phyloP scores from a whole-genome alignment of 2,329 filamentous ascomycete genomes.

The Cercospora nicotianae region DNA sequence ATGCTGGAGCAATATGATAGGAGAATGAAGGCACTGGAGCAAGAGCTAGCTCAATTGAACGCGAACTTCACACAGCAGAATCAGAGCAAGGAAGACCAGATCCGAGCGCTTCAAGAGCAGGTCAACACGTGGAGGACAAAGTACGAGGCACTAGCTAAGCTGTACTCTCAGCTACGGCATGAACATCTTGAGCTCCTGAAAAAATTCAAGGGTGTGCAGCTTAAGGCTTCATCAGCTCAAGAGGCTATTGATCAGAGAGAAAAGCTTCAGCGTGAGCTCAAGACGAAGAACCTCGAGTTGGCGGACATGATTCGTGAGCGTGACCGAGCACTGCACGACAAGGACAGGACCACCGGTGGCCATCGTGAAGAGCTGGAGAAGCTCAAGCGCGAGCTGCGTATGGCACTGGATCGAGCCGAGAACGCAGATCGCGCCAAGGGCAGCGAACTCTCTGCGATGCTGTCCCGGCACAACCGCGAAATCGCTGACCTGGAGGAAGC shows the following conservation, averaged over 20 bases:
- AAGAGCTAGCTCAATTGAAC: slow-evolving; percentile 79
- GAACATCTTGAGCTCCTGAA: slow-evolving; percentile 93
- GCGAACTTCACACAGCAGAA: slow-evolving; percentile 82
- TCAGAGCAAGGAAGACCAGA: slow-evolving; percentile 89
- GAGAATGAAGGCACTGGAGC: slow-evolving; percentile 87
- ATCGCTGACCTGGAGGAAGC: slow-evolving; percentile 96
- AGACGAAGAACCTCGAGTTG: slow-evolving; percentile 98
- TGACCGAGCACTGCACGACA: slow-evolving; percentile 89
- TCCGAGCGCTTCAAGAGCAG: slow-evolving; percentile 88
- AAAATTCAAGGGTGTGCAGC: slow-evolving; percentile 92
- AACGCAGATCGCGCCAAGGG: slow-evolving; percentile 91
- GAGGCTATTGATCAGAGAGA: slow-evolving; percentile 94
- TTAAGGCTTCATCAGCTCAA: slow-evolving; percentile 95
- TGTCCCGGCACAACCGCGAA: slow-evolving; percentile 94
- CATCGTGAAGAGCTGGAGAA: slow-evolving; percentile 95
- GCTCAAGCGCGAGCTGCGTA: slow-evolving; percentile 85
- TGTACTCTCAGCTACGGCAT: slow-evolving; percentile 92
- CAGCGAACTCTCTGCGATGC: slow-evolving; percentile 89
- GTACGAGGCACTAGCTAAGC: slow-evolving; percentile 92
- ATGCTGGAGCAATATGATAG: slow-evolving; percentile 96
- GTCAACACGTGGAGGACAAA: slow-evolving; percentile 97
- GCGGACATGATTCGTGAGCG: slow-evolving; percentile 98
- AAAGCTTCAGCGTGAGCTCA: slow-evolving; percentile 94
- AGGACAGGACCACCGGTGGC: slow-evolving; percentile 79
- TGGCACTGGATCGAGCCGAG: slow-evolving; percentile 88